phyloP scores from a whole-genome alignment of 129 eudicot species.

The Glebionis coronaria region DNA sequence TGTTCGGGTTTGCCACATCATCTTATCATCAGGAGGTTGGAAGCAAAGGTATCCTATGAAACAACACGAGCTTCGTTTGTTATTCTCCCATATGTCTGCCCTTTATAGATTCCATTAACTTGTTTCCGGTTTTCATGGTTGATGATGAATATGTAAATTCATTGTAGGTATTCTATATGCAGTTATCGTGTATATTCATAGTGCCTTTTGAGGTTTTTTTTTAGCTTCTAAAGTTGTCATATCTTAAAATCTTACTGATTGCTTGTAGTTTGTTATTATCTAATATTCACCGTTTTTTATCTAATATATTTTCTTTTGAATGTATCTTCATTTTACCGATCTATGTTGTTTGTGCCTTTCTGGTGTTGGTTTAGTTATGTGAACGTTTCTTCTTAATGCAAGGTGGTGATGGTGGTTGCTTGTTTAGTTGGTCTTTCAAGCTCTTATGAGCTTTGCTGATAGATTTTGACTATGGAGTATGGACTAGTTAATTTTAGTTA shows the following conservation, averaged over 20 bases:
- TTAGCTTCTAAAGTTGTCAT: constrained; percentile 25
- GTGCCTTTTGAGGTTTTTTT: constrained; percentile 6
- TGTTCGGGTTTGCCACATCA: constrained; percentile 35
- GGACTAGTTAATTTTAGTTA: no score
- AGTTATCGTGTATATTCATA: constrained; percentile 47
- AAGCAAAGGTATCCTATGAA: constrained; percentile 31
- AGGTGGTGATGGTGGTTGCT: no score
- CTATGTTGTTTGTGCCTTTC: no score
- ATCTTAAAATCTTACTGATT: constrained; percentile 23
- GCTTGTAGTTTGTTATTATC: constrained; percentile 32
- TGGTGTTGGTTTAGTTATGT: no score
- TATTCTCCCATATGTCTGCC: constrained; percentile 14
- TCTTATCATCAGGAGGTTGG: constrained; percentile 25
- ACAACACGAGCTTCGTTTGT: constrained; percentile 27
- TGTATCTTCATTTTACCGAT: no score
- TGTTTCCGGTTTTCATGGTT: constrained; percentile 24
- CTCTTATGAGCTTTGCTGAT: no score
- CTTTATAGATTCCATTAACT: constrained; percentile 25
- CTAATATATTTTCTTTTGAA: no score
- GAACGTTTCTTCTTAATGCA: no score
- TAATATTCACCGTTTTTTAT: constrained; percentile 17
- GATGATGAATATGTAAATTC: constrained; percentile 54
- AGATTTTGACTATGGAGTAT: no score
- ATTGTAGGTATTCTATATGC: constrained; percentile 48
- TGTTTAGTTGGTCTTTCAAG: no score